Evolutionary conservation across 495 filamentous ascomycete genomes (phyloP).

Genomic region (Hypoxylon subgilvum): DNA sequence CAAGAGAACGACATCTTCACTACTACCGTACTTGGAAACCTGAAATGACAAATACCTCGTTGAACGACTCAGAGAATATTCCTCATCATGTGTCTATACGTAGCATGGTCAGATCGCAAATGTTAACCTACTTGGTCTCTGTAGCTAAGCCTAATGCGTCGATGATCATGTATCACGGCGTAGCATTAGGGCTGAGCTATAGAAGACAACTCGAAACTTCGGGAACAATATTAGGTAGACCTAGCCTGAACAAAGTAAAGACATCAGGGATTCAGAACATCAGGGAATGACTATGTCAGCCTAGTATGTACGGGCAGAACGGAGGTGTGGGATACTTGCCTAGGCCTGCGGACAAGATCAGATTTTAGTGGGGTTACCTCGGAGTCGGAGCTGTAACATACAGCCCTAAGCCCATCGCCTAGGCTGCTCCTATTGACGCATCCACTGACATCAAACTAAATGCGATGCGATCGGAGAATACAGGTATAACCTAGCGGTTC

Average conservation of each 20-base stretch:
- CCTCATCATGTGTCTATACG: slow-evolving; percentile 27
- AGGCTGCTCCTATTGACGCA: too few relatives aligned
- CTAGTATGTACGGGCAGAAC: neutral
- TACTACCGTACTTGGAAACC: too few relatives aligned
- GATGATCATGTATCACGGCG: slow-evolving; percentile 6
- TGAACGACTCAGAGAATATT: slow-evolving; percentile 4
- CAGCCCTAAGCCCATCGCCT: too few relatives aligned
- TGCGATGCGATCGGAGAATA: too few relatives aligned
- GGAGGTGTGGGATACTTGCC: neutral
- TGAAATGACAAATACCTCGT: neutral
- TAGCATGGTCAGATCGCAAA: slow-evolving; percentile 30
- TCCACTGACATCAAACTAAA: too few relatives aligned
- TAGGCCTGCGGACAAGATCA: neutral
- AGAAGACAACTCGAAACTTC: slow-evolving; percentile 13
- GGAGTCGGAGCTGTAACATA: too few relatives aligned
- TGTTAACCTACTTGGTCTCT: slow-evolving; percentile 26
- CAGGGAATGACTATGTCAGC: slow-evolving; percentile 20
- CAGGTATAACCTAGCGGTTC: too few relatives aligned
- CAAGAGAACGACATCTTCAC: too few relatives aligned
- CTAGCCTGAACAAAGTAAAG: too few relatives aligned
- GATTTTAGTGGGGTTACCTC: slow-evolving; percentile 7
- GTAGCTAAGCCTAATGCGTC: slow-evolving; percentile 5
- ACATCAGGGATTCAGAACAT: slow-evolving; percentile 18
- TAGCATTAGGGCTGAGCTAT: slow-evolving; percentile 20
- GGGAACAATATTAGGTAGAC: too few relatives aligned